Base-by-base conservation (phyloP, 768 basidiomycete genomes). In the Boletus huronensis region DNA sequence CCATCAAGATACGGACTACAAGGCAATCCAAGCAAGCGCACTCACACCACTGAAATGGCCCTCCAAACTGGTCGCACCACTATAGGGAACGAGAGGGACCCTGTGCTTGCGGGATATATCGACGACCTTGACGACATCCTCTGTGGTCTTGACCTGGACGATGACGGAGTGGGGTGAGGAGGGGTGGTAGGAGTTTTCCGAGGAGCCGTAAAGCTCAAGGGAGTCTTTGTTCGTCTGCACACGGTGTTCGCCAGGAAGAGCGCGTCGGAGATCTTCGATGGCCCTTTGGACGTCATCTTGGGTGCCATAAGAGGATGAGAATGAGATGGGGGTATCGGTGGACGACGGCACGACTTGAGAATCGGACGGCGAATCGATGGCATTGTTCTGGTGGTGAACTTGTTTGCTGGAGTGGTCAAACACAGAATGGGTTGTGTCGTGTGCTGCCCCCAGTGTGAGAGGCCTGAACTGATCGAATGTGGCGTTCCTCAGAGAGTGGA, bases 1-100 rank as follows among this genome's bases (percentile, higher is more conserved):
- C 6, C 34, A n/a, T 58, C 42, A 48, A 55, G 47, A 54, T 25
- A 53, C 41, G 32, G 36, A 36, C 31, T 36, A 41, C 47, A 32
- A 45, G 9, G 7, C 4, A 29, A 35, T 29, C 2, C 3, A 3
- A 40, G 14, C 1, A 28, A 51, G 4, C 9, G 23, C 11, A 70
- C 78, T 53, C 54, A 90, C 89, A 28, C 88, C 88, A 45, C 82
- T 82, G 57, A 87, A 90, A 71, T 96, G 91, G 0, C 92, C 92
- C 67, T 96, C 93, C 13, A 95, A 76, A 63, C 85, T 87, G 0
- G 92, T 96, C 11, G 89, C 93, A 2, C 92, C 93, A 45, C 87
- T 84, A 63, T 87, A 94, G 3, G 92, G 83, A 16, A 83, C 83
- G 26, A 96, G 78, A 3, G 94, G 93, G 32, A 96, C 75, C 44